Conservation (phyloP, 139 green algal genomes). For the Zygnema cylindricum region DNA sequence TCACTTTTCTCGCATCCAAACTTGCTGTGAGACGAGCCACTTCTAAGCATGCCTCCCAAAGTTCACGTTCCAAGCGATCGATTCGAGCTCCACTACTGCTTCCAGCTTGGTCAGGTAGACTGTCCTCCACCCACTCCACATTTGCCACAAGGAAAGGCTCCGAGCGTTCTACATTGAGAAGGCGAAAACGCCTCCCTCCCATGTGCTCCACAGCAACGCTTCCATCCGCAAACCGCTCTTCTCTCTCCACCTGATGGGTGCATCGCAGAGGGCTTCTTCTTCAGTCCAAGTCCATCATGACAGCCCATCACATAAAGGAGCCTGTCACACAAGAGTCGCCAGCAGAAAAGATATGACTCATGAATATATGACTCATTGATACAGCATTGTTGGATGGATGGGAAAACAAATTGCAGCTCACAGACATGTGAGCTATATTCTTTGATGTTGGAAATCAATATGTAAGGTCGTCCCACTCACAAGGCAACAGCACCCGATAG, state of each 20-base stretch:
- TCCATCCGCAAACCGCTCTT: background rate
- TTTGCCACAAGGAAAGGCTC: background rate
- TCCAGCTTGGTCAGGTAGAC: background rate
- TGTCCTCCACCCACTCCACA: conserved; percentile 10
- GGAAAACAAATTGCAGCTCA: background rate
- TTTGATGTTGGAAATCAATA: background rate
- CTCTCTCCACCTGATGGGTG: background rate
- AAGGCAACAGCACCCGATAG: background rate
- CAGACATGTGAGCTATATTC: background rate
- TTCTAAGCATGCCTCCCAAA: background rate
- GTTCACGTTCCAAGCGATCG: background rate
- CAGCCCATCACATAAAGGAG: background rate
- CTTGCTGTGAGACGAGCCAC: background rate
- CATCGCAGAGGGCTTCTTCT: background rate
- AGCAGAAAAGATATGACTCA: background rate
- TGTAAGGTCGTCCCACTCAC: background rate
- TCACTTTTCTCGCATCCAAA: background rate
- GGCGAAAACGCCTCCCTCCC: background rate
- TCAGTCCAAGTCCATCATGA: background rate
- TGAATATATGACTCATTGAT: background rate
- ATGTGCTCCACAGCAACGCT: background rate
- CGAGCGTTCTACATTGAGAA: background rate
- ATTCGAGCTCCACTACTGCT: background rate
- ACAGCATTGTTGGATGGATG: background rate
- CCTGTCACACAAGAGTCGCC: background rate